Evolutionary conservation across 2,329 filamentous ascomycete species (phyloP).

Genomic region (Bretziella fagacearum): DNA sequence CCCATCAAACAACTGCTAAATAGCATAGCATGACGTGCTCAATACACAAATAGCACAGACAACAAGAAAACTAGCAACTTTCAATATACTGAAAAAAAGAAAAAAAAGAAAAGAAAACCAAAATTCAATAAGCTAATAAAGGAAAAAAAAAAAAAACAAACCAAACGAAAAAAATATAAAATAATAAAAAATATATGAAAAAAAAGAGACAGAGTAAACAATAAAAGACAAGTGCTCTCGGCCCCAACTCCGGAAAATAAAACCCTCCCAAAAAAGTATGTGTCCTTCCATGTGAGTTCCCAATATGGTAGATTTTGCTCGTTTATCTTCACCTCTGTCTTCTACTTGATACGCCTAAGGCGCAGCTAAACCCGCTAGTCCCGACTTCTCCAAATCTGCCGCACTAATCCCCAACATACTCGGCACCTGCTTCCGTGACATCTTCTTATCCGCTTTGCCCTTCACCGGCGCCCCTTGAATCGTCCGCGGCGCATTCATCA

Average conservation of each 20-base stretch:
- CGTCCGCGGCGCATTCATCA: slow-evolving; percentile 84
- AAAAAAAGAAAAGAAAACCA: slow-evolving; percentile 1
- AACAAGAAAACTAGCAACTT: neutral
- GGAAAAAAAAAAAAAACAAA: slow-evolving; percentile 14
- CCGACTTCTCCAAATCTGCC: slow-evolving; percentile 17
- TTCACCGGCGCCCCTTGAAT: slow-evolving; percentile 71
- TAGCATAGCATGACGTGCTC: no score
- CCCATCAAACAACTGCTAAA: no score
- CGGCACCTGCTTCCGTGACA: slow-evolving; percentile 40
- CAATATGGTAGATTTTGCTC: neutral
- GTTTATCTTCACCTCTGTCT: neutral
- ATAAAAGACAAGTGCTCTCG: neutral
- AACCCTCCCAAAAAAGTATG: slow-evolving; percentile 5
- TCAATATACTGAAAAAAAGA: neutral
- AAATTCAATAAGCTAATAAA: slow-evolving; percentile 3
- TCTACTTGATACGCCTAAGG: neutral
- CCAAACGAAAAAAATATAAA: neutral
- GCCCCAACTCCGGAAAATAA: neutral
- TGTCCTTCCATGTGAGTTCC: neutral
- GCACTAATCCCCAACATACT: slow-evolving; percentile 30
- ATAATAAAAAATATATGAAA: neutral
- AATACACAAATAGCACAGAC: neutral
- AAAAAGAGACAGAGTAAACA: slow-evolving; percentile 14
- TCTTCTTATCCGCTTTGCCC: slow-evolving; percentile 33
- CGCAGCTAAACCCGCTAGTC: slow-evolving; percentile 3